phyloP scores from a whole-genome alignment of 2,329 filamentous ascomycete species.

The Aureobasidium leucospermi region DNA sequence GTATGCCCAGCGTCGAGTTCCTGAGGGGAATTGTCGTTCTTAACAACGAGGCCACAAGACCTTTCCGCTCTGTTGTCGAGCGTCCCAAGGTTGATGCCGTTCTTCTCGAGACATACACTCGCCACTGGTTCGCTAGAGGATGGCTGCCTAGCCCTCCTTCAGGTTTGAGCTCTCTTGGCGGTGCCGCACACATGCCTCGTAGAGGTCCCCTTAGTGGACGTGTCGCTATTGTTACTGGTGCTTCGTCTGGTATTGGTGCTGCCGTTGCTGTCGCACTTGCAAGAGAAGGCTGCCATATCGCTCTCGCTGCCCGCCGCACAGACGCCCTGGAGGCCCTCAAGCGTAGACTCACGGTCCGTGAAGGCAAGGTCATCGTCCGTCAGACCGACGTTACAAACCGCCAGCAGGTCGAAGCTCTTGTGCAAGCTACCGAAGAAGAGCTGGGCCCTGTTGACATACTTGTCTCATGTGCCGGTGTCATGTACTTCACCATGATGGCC shows the following conservation, averaged over 20 bases:
- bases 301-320: slow-evolving; percentile 62
- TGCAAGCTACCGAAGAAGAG: slow-evolving; percentile 50
- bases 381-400: slow-evolving; percentile 66
- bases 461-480: slow-evolving; percentile 74
- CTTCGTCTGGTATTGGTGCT: slow-evolving; percentile 71
- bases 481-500: slow-evolving; percentile 86
- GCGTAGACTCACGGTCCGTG: slow-evolving; percentile 48
- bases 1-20: slow-evolving; percentile 70
- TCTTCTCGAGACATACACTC: slow-evolving; percentile 69
- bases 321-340: slow-evolving; percentile 63
- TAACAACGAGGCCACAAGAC: slow-evolving; percentile 60
- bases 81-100: slow-evolving; percentile 62
- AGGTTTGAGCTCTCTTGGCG: slow-evolving; percentile 40
- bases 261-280: slow-evolving; percentile 64
- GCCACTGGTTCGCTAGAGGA: slow-evolving; percentile 72
- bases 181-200: slow-evolving; percentile 37
- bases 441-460: slow-evolving; percentile 71
- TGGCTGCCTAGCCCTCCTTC: slow-evolving; percentile 62
- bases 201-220: slow-evolving; percentile 58
- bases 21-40: slow-evolving; percentile 65
- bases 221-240: slow-evolving; percentile 71
- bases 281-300: slow-evolving; percentile 63
- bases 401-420: slow-evolving; percentile 58
- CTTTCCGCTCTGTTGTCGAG: slow-evolving; percentile 51
- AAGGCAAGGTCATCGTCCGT: slow-evolving; percentile 60